These are phyloP conservation scores for Bidens hawaiensis DNA, from an alignment of 140 eudicot genomes.

Conservation along the genomic window DNA sequence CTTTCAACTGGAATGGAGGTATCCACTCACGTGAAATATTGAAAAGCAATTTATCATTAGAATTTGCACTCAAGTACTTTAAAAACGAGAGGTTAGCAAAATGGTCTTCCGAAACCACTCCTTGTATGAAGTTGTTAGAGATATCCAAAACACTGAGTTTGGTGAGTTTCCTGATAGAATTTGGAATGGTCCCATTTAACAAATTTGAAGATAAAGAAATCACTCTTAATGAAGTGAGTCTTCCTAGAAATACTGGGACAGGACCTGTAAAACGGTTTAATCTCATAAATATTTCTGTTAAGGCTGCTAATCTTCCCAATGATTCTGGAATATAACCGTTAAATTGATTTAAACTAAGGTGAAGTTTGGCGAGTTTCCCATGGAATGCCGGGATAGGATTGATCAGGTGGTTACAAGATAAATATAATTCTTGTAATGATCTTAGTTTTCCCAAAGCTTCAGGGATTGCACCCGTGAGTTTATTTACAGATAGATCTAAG, in stretches of 20 bases:
- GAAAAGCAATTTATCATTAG: background rate
- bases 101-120: background rate
- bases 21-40: too few species aligned
- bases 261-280: background rate
- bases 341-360: background rate
- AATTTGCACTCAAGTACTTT: background rate
- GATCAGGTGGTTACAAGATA: background rate
- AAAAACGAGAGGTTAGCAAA: background rate
- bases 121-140: background rate
- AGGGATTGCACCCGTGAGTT: background rate
- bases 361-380: background rate
- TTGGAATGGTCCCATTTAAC: background rate
- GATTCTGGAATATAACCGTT: background rate
- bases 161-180: background rate
- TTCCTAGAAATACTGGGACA: background rate
- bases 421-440: background rate
- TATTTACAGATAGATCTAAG: background rate
- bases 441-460: background rate
- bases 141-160: background rate
- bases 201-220: background rate
- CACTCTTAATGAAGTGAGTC: background rate
- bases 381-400: background rate
- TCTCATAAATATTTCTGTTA: background rate
- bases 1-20: too few species aligned
- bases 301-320: background rate